A percentile compares a stretch with the other conserved stretches of the same genome.
These are phyloP conservation scores for Erythrobasidium hasegawianum DNA, from an alignment of 1,284 basidiomycete genomes.

Conservation along the genomic window DNA sequence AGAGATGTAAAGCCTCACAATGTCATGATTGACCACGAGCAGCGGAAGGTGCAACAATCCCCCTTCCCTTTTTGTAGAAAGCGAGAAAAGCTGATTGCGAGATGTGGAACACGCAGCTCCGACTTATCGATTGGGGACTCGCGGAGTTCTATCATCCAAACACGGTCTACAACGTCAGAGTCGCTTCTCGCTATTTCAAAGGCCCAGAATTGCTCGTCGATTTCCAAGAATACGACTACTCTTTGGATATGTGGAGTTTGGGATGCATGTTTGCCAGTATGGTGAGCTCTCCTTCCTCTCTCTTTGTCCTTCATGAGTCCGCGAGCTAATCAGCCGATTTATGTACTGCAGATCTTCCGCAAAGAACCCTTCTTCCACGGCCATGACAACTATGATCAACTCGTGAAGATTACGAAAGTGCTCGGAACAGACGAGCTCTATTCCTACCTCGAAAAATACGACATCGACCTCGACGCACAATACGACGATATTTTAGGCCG, in stretches of 20 bases:
- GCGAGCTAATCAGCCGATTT: too few relatives aligned
- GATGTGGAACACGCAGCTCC: slow-evolving; percentile 57
- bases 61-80: not conserved
- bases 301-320: not conserved
- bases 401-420: slow-evolving; percentile 97
- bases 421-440: slow-evolving; percentile 94
- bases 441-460: slow-evolving; percentile 60
- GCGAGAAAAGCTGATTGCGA: too few relatives aligned
- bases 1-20: slow-evolving; percentile 99
- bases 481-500: slow-evolving; percentile 85
- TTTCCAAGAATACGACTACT: slow-evolving; percentile 62
- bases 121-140: slow-evolving; percentile 97
- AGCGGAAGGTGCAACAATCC: slow-evolving; percentile 66
- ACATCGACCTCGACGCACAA: slow-evolving; percentile 67
- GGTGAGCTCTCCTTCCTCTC: slow-evolving; percentile 56
- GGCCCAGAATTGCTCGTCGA: slow-evolving; percentile 95
- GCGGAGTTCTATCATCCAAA: slow-evolving; percentile 98
- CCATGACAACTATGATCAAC: slow-evolving; percentile 97
- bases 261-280: slow-evolving; percentile 99
- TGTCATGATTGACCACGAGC: slow-evolving; percentile 99
- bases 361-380: slow-evolving; percentile 99
- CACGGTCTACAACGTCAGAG: slow-evolving; percentile 96
- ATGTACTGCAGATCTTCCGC: slow-evolving; percentile 98
- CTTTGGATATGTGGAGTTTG: slow-evolving; percentile 90
- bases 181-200: slow-evolving; percentile 97